Percentiles rank a stretch among this genome's conserved stretches.
Evolutionary conservation across 2,329 filamentous ascomycete genomes (phyloP).

Genomic region (Sporothrix brasiliensis): DNA sequence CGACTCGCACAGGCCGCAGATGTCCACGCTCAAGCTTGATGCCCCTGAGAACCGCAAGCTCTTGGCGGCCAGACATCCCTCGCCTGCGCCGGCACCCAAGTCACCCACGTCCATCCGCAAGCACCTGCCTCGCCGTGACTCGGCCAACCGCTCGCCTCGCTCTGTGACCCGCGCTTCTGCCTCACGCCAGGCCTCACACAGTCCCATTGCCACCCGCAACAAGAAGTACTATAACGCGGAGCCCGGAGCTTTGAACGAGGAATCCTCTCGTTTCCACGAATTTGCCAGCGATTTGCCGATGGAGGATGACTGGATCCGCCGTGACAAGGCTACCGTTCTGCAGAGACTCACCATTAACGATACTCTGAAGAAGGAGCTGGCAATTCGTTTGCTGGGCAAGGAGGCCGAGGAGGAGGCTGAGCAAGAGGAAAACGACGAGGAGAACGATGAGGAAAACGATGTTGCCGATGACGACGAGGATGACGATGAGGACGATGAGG

Average conservation of each 20-base stretch:
- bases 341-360: slow-evolving; percentile 82
- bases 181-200: slow-evolving; percentile 46
- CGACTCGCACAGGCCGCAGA: slow-evolving; percentile 45
- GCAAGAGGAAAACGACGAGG: slow-evolving; percentile 69
- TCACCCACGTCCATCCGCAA: slow-evolving; percentile 42
- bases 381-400: slow-evolving; percentile 79
- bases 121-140: slow-evolving; percentile 32
- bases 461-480: slow-evolving; percentile 56
- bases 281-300: slow-evolving; percentile 82
- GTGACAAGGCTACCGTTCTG: slow-evolving; percentile 64
- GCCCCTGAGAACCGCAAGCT: slow-evolving; percentile 35
- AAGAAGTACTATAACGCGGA: slow-evolving; percentile 57
- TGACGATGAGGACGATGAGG: slow-evolving; percentile 56
- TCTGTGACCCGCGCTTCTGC: slow-evolving; percentile 39
- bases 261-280: slow-evolving; percentile 76
- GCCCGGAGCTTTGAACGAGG: slow-evolving; percentile 54
- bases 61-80: slow-evolving; percentile 31
- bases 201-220: slow-evolving; percentile 45
- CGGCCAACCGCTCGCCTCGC: slow-evolving; percentile 32
- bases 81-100: slow-evolving; percentile 39
- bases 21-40: slow-evolving; percentile 26
- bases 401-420: slow-evolving; percentile 90
- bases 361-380: slow-evolving; percentile 85
- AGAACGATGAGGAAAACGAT: slow-evolving; percentile 52
- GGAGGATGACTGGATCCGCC: slow-evolving; percentile 87